phyloP scores from a whole-genome alignment of 495 filamentous ascomycete genomes.

The Saxophila tyrrhenica region DNA sequence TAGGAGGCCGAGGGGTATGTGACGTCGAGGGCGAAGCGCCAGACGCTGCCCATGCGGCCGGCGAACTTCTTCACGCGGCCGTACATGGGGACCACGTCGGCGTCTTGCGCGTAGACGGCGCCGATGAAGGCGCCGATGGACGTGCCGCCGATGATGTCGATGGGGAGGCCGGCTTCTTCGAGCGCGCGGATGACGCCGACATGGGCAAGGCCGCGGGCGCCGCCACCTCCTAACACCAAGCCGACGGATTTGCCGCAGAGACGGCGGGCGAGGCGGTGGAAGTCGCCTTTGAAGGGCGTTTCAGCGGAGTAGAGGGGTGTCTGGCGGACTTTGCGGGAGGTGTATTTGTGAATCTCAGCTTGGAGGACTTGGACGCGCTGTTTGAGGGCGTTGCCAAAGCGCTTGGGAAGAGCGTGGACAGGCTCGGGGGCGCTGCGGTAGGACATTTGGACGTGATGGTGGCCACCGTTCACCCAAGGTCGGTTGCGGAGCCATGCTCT shows the following conservation, averaged over 20 bases:
- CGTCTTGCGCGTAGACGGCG: slow-evolving; percentile 87
- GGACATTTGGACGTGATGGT: slow-evolving; percentile 95
- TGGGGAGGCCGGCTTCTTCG: slow-evolving; percentile 91
- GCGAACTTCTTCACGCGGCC: slow-evolving; percentile 94
- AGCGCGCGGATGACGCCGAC: slow-evolving; percentile 89
- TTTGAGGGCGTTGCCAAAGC: slow-evolving; percentile 76
- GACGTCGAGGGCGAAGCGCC: slow-evolving; percentile 89
- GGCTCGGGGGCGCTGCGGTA: slow-evolving; percentile 69
- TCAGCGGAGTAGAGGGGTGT: slow-evolving; percentile 83
- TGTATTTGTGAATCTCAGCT: slow-evolving; percentile 96
- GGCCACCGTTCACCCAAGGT: slow-evolving; percentile 96
- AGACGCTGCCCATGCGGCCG: slow-evolving; percentile 92
- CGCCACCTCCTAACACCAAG: slow-evolving; percentile 85
- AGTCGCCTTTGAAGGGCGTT: slow-evolving; percentile 89
- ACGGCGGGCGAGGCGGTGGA: slow-evolving; percentile 81
- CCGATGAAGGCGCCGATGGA: slow-evolving; percentile 98
- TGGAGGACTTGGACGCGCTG: slow-evolving; percentile 89
- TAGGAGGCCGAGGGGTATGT: slow-evolving; percentile 86
- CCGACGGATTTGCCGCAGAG: slow-evolving; percentile 92
- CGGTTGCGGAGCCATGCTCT: slow-evolving; percentile 85
- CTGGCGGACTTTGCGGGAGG: slow-evolving; percentile 71
- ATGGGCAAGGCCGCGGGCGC: slow-evolving; percentile 81
- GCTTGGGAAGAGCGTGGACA: slow-evolving; percentile 62
- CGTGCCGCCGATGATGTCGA: slow-evolving; percentile 91
- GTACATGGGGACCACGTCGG: slow-evolving; percentile 93